These are phyloP conservation scores for Cystobasidiaceae sp. DNA, from an alignment of 1,284 basidiomycete species.

Conservation along the genomic window DNA sequence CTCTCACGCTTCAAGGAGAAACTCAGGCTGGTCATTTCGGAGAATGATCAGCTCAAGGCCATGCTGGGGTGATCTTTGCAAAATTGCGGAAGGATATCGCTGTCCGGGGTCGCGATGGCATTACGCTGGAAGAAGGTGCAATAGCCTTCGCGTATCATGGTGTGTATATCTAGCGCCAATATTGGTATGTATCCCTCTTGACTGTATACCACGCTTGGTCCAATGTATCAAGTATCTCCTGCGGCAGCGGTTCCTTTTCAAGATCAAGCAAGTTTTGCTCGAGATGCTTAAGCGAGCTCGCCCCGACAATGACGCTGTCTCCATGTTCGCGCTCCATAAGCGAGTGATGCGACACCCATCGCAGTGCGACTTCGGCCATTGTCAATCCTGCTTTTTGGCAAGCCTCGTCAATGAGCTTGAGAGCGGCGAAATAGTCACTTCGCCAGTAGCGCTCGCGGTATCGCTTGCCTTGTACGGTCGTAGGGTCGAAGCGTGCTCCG, in stretches of 20 bases:
- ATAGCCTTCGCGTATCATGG: no score
- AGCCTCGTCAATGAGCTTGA: conserved; percentile 51
- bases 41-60: conserved; percentile 20
- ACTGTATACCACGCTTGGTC: conserved; percentile 49
- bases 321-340: conserved; percentile 50
- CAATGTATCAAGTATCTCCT: conserved; percentile 50
- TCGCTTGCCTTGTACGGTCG: conserved; percentile 47
- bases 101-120: no score
- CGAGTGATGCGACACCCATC: conserved; percentile 57
- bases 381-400: conserved; percentile 52
- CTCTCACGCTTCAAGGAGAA: conserved; percentile 13
- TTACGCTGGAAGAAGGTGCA: no score
- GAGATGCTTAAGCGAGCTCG: conserved; percentile 54
- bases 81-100: no score
- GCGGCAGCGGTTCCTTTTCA: conserved; percentile 54
- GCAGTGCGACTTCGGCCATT: conserved; percentile 54
- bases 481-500: conserved; percentile 52
- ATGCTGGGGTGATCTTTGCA: background rate
- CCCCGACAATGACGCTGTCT: conserved; percentile 54
- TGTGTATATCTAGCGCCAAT: conserved; percentile 24
- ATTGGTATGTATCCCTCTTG: conserved; percentile 3
- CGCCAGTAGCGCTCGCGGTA: conserved; percentile 52
- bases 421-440: conserved; percentile 52
- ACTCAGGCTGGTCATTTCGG: conserved; percentile 4
- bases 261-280: conserved; percentile 54